Base-by-base conservation (phyloP, 2,329 filamentous ascomycete species). In the Calonectria honghensis region DNA sequence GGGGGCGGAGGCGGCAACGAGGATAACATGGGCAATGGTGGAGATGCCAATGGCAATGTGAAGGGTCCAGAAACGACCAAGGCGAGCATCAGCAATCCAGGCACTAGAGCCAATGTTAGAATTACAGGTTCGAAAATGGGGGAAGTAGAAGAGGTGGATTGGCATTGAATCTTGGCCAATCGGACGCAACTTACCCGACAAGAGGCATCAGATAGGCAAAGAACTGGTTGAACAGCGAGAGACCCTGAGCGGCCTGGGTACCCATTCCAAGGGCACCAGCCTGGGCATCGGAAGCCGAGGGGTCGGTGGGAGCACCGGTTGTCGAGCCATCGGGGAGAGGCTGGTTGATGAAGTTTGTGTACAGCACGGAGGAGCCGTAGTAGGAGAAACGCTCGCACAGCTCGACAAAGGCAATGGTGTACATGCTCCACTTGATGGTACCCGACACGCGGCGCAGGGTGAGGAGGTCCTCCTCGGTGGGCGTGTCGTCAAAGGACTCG, bases 381-480 rank as follows among this genome's bases (percentile, higher is more conserved):
- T 95, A 96, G 18, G 92, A 93, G 85, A 94, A 95, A 64, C 94
- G 92, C 86, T 96, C 94, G 85, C 92, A 94, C 72, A 95, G 86
- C 85, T 96, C 94, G 73, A 94, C 91, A 75, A 95, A 92, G 63
- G 93, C 93, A 73, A 96, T 91, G 32, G 91, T 92, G 85, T 92
- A 95, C 73, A 93, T 90, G 70, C 89, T 86, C 89, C 90, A 92
- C 64, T 92, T 91, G 75, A 95, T 90, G 81, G 88, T 88, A 75
- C 91, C 92, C 16, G 92, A 90, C 29, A 94, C 90, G 79, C 91
- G 91, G 65, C 88, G 90, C n/a, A 94, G 89, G 0, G 90, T 92
- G 18, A 77, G 82, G 74, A 92, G 83, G 75, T 94, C 92, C 81
- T 94, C 91, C 39, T 91, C 89, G 9, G 91, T 93, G 3, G 92